Evolutionary conservation across 2,329 filamentous ascomycete species (phyloP), one percentile per base, ranked within the genome.

Genomic region (Geoglossum cookeanum): DNA sequence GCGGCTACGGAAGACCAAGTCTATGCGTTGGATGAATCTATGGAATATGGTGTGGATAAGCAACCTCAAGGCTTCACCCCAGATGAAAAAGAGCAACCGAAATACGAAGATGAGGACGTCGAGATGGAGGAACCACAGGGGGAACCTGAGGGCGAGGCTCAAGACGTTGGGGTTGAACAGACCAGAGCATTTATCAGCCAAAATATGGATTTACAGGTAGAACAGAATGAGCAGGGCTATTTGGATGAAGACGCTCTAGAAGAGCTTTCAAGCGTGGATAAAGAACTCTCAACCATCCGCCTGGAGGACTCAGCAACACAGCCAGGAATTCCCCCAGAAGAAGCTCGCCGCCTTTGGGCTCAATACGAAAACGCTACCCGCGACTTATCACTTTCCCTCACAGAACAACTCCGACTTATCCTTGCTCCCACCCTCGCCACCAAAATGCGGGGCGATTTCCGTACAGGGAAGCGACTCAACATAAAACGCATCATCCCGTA

Each of bases 401-500:
- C 91, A 0, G 92, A 95, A 62, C 92, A 97, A 66, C 83, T 99
- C 17, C 88, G 92, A 30, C 81, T 99, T 13, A 97, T 99, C 64
- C 83, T 99, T 44, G 87, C 87, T 0, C 92, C 94, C 0, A 97
- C 91, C 0, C 83, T 94, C 56, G 90, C 91, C 1, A 97, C 92
- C 42, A 98, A 97, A 67, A 85, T 98, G 60, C 90, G 91, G 1
- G 92, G 92, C 48, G 89, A 94, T 63, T 97, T 94, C 78, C 87
- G 92, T 63, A 98, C 92, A 0, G 92, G 92, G 61, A 98, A 99
- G 70, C 85, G 92, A 0, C 87, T 99, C 64, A 98, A 97, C 71
- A 95, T 99, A 75, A 97, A 97, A 72, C 88, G 91, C 63, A 98
- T 99, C 71, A 98, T 99, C 65, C 92, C 94, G 0, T 99, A 98